Evolutionary conservation across 2,329 filamentous ascomycete genomes (phyloP), one percentile per base, ranked within the genome.

Genomic region (Dissoconium aciculare): DNA sequence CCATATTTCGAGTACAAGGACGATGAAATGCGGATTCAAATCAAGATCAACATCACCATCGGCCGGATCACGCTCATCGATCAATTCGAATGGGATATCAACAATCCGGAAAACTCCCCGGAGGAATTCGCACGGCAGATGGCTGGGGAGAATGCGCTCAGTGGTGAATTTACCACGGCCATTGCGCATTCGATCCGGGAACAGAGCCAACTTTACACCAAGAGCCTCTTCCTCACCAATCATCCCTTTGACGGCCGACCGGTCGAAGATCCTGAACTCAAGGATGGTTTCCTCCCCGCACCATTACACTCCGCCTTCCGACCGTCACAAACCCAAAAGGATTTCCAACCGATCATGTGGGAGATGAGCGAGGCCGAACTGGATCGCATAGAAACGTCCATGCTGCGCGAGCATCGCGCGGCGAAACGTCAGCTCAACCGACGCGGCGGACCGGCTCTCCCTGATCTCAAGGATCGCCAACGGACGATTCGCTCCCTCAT

Each of bases 31-130:
- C 78, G 89, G 30, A 80, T 98, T 44, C 62, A 92, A 26, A 74
- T 98, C 57, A 95, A 94, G 57, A 67, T 98, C 30, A 94, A 95
- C 57, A 93, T 98, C 49, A 95, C 89, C 5, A 94, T 98, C 50
- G 89, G 87, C 24, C 78, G 82, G 40, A 82, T 92, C 50, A 95
- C 85, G 0, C 65, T 98, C 15, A 78, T 94, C 19, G 89, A 98
- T 49, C 89, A 95, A 53, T 95, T 98, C 39, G 89, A 98, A 57
- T 98, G 89, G 89, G 89, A 98, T 46, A 84, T 95, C 52, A 95
- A 95, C 57, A 91, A 93, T 53, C 79, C 85, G 0, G 62, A 78
- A 32, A 98, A 98, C 54, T 91, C 80, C 0, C 84, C 89, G 2
- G 89, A 98, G 57, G 83, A 92, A 35, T 98, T 98, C 54, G 89